Evolutionary conservation across 1,139 yeast species (phyloP), one percentile per base, ranked within the genome.

Genomic region (Saccharomyces hybrid): DNA sequence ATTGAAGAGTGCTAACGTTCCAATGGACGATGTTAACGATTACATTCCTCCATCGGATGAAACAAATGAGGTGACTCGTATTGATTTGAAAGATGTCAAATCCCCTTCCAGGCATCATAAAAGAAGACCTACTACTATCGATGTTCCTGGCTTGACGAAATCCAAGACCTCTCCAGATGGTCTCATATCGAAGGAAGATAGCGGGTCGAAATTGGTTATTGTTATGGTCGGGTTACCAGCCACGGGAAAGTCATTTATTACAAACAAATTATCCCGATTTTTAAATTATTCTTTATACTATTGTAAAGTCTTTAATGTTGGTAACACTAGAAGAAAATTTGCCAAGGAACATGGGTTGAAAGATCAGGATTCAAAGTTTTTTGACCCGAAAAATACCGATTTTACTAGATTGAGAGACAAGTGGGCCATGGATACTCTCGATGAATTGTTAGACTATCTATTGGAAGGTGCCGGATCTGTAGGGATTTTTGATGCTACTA

Each of bases 181-280:
- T 7, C 78, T 78, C 55, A 86, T 87, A 52, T 85, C 91, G 1
- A 80, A 83, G 20, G 54, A 90, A 81, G 74, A 84, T 80, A 68
- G 73, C 4, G 93, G 90, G 2, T 84, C 95, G 5, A 88, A 88
- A 67, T 75, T 91, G 54, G 96, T 91, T 25, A 89, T 91, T 61
- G 96, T 93, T 28, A 88, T 89, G 96, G 96, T 90, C 13, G 97
- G 97, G 0, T 74, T 89, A 47, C 97, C 97, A 0, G 97, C 97
- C 0, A 77, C 97, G 52, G 97, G 97, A 4, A 91, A 91, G 70
- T 86, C 95, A 6, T 91, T 90, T 69, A 88, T 91, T 60, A 89
- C 97, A 50, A 91, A 90, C 70, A 91, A 91, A 66, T 78, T 91
- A 50, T 85, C 95, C 11, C 74, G 97, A 56, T 91, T 88, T 68